Evolutionary conservation across 2,329 filamentous ascomycete species (phyloP).

Genomic region (Hawksworthiomyces lignivorus): DNA sequence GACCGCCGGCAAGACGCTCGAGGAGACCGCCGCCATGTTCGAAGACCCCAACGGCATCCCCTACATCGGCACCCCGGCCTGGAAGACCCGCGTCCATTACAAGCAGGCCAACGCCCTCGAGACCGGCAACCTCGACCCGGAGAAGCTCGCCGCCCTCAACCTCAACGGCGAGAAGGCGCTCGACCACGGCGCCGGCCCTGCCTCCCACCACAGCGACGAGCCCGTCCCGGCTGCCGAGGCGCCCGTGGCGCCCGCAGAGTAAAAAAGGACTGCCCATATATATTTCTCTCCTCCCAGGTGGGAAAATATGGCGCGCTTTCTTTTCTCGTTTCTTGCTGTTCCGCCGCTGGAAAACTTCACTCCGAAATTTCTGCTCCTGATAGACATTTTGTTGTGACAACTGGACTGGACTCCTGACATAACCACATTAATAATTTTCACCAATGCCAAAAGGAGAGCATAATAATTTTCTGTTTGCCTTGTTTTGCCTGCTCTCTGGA

Average conservation of each 20-base stretch:
- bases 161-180: slow-evolving; percentile 10
- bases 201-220: neutral
- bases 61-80: slow-evolving; percentile 33
- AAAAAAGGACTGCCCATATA: no score
- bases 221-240: neutral
- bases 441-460: no score
- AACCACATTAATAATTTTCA: no score
- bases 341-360: no score
- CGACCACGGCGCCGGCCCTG: neutral
- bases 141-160: slow-evolving; percentile 21
- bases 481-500: no score
- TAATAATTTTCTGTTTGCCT: no score
- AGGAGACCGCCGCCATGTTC: slow-evolving; percentile 27
- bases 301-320: no score
- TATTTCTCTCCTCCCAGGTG: no score
- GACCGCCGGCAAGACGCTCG: slow-evolving; percentile 28
- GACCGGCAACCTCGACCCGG: slow-evolving; percentile 25
- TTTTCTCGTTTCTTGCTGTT: no score
- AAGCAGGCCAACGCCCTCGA: slow-evolving; percentile 24
- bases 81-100: slow-evolving; percentile 33
- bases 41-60: slow-evolving; percentile 30
- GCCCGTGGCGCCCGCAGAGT: neutral
- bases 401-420: no score
- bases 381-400: no score
- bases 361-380: no score